Evolutionary conservation across 768 basidiomycete genomes (phyloP).

Genomic region (Paxillus rubicundulus): DNA sequence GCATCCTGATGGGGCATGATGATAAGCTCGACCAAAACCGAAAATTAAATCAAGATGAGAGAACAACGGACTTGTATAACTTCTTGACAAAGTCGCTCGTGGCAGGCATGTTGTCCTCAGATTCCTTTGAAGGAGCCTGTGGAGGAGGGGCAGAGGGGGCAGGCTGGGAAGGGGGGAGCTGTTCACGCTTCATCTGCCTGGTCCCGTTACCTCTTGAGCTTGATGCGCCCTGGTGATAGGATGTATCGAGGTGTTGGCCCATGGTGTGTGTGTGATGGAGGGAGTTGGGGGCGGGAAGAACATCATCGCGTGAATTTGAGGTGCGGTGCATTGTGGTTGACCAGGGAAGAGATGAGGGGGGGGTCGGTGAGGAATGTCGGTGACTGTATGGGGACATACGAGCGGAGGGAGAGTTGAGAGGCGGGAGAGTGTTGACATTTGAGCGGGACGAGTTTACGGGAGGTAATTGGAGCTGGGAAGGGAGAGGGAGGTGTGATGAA

Average conservation of each 20-base stretch:
- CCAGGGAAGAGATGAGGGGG: slow-evolving; percentile 25
- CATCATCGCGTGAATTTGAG: slow-evolving; percentile 43
- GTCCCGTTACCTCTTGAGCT: slow-evolving; percentile 21
- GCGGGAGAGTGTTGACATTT: slow-evolving; percentile 40
- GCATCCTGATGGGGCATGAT: slow-evolving; percentile 63
- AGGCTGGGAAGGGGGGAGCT: slow-evolving; percentile 23
- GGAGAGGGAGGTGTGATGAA: slow-evolving; percentile 43
- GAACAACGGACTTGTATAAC: slow-evolving; percentile 70
- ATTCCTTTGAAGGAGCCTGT: slow-evolving; percentile 31
- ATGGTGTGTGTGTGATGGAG: slow-evolving; percentile 17
- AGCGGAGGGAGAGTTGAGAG: slow-evolving; percentile 32
- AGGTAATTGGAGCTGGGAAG: slow-evolving; percentile 40
- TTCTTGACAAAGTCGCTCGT: slow-evolving; percentile 95
- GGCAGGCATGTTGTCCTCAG: slow-evolving; percentile 78
- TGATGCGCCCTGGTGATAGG: slow-evolving; percentile 21
- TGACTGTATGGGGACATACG: slow-evolving; percentile 25
- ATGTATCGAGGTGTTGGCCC: slow-evolving; percentile 20
- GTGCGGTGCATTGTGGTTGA: slow-evolving; percentile 33
- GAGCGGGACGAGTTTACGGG: slow-evolving; percentile 35
- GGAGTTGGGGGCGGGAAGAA: slow-evolving; percentile 22
- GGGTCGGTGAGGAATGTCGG: slow-evolving; percentile 29
- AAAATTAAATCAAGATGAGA: not conserved
- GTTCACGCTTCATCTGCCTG: slow-evolving; percentile 31
- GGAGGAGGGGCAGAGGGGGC: slow-evolving; percentile 18
- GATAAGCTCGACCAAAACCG: slow-evolving; percentile 2